phyloP scores from a whole-genome alignment of 2,329 filamentous ascomycete species.

The Phaeomoniella chlamydospora region DNA sequence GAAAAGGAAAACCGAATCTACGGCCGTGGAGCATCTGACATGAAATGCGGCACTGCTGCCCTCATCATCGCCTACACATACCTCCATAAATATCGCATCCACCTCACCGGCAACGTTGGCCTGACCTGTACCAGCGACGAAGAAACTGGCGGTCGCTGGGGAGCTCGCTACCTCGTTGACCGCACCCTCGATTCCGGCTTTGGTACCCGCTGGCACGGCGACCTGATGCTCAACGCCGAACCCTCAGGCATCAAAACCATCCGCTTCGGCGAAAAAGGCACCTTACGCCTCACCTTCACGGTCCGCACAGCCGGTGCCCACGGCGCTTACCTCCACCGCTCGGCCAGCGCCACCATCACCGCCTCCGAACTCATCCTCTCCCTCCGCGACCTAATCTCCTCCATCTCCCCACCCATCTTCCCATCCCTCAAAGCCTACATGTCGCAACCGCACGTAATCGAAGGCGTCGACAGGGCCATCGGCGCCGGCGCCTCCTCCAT shows the following conservation, averaged over 20 bases:
- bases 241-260: constrained; percentile 23
- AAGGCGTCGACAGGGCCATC: constrained; percentile 20
- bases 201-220: constrained; percentile 19
- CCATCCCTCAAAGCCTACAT: constrained; percentile 15
- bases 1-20: constrained; percentile 15
- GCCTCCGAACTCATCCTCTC: constrained; percentile 16
- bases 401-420: constrained; percentile 14
- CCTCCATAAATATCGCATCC: constrained; percentile 11
- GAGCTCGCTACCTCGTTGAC: constrained; percentile 21
- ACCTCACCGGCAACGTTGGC: constrained; percentile 11
- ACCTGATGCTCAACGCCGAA: constrained; percentile 24
- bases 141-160: constrained; percentile 24
- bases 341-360: constrained; percentile 21
- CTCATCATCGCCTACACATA: constrained; percentile 23
- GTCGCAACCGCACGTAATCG: constrained; percentile 14
- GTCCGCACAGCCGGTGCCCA: constrained; percentile 19
- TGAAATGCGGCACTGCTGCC: constrained; percentile 28
- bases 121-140: constrained; percentile 24
- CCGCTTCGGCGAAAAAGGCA: constrained; percentile 28
- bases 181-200: constrained; percentile 4
- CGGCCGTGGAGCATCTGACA: constrained; percentile 26
- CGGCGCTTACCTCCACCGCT: constrained; percentile 25
- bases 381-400: constrained; percentile 15
- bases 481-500: constrained; percentile 18
- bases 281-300: constrained; percentile 22